Evolutionary conservation across 1,139 yeast genomes (phyloP), one percentile per base, ranked within the genome.

Genomic region (Wickerhamomyces sp.): DNA sequence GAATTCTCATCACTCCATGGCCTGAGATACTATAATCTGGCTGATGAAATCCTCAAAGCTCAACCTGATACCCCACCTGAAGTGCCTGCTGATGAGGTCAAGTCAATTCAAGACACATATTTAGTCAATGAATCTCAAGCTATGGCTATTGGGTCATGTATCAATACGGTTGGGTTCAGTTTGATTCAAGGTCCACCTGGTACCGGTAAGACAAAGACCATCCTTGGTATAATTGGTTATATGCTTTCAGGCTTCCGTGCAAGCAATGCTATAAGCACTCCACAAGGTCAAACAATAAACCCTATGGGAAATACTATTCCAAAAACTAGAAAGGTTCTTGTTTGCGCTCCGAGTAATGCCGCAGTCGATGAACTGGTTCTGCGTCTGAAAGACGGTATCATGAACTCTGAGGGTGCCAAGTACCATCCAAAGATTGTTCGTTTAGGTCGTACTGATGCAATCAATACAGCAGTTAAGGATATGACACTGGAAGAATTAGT

Each of bases 311-410:
- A 3, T 37, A 55, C 49, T 13, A 38, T 27, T 27, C 34, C 58
- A 57, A 64, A 63, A 44, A 77, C 75, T 34, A 72, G 71, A 44
- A 77, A 81, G 48, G 79, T 94, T 4, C 69, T 94, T 44, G 81
- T 94, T 31, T 94, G 99, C 76, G 99, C 99, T 1, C 99, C 99
- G 3, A 89, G 97, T 63, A 94, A 94, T 68, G 99, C 99, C 0
- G 99, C 99, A 10, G 97, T 94, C 8, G 99, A 94, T 68, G 99
- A 94, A 61, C 73, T 94, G 54, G 95, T 91, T n/a, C 58, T 91
- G 26, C 83, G 99, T 63, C 69, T 94, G 49, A 81, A 86, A 54
- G 74, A 72, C 32, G 97, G 97, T 3, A 81, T 91, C 4, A 65
- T 67, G 41, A 76, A 78, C 48, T 64, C 76, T 3, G 67, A 70